Evolutionary conservation across 1,284 basidiomycete genomes (phyloP), one percentile per base, ranked within the genome.

Genomic region (Irpex sp.): DNA sequence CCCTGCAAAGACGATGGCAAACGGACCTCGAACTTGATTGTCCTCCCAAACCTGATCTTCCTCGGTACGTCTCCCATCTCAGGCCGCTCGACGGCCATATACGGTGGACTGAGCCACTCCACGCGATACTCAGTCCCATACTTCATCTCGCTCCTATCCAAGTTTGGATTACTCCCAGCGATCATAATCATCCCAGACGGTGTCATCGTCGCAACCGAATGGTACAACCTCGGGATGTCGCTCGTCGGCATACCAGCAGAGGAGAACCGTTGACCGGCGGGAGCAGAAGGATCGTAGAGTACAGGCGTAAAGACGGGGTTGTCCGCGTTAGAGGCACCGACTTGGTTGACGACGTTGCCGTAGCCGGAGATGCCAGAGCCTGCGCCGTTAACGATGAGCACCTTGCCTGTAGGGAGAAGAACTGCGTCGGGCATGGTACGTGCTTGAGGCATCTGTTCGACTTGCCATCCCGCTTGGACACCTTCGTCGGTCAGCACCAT

Each of bases 341-440:
- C 82, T 74, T 86, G 89, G 70, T 82, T 74, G 61, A 78, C 73
- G 64, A 92, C 90, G 70, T 96, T 96, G 19, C 90, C 89, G 71
- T 94, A 96, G 52, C 93, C 94, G 49, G 92, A 90, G 61, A 93
- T 89, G 1, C 93, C 93, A 13, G 83, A 81, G 26, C 79, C 79
- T 1, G 85, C 93, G 9, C 91, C 92, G 71, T 94, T 94, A 65
- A 93, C 81, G 72, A 94, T 85, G 57, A 94, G 67, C 31, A 94
- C 78, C 61, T 88, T 75, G 34, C 93, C 94, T 36, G 86, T 91
- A 2, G 94, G 94, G 38, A 94, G 85, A 19, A 94, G 81, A 31
- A 96, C 84, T n/a, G 86, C 86, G 71, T 94, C 90, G 1, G 86
- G 84, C 93, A 94, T 94, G 11, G 85, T 81, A 19, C 92, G 84